Evolutionary conservation across 2,329 filamentous ascomycete species (phyloP), one percentile per base, ranked within the genome.

Genomic region (Sporothrix protearum): DNA sequence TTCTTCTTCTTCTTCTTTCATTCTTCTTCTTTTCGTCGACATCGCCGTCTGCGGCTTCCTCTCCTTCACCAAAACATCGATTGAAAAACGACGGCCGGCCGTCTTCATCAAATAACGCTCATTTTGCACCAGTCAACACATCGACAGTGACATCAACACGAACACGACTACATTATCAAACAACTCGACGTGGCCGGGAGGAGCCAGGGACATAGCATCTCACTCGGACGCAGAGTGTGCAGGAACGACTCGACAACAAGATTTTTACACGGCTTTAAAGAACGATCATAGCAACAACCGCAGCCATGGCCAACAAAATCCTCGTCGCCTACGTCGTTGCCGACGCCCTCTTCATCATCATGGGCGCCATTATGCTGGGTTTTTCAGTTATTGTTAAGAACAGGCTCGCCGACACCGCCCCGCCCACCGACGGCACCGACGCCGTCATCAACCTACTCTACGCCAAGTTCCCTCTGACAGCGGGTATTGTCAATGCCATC

Each of bases 401-500:
- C 74, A 80, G 81, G 76, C 84, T 82, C 73, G 79, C 81, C 71
- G 80, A 82, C 78, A 79, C 81, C 78, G 78, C 85, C 73, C 67
- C 74, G 14, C 81, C 85, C 42, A 77, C 76, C 3, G 80, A 84
- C 57, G 87, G 87, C 70, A 76, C 79, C 71, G 80, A 85, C 71
- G 85, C 84, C 36, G 84, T 84, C 39, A 81, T 83, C 71, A 82
- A 86, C 74, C 78, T 88, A 55, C 78, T 88, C 28, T 86, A 87
- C 78, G 81, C 83, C 75, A 78, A 79, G 39, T 87, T 88, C 71
- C 87, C 87, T 10, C 79, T 89, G 68, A 83, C 82, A 74, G 91
- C 89, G 69, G 91, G 89, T 72, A 88, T 94, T 74, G 89, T 85
- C 77, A 94, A 94, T 79, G 87, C 89, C 73, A 84, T 89, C 76